Base-by-base conservation (phyloP, 2,329 filamentous ascomycete species). In the Aspergillus pseudoterreus region DNA sequence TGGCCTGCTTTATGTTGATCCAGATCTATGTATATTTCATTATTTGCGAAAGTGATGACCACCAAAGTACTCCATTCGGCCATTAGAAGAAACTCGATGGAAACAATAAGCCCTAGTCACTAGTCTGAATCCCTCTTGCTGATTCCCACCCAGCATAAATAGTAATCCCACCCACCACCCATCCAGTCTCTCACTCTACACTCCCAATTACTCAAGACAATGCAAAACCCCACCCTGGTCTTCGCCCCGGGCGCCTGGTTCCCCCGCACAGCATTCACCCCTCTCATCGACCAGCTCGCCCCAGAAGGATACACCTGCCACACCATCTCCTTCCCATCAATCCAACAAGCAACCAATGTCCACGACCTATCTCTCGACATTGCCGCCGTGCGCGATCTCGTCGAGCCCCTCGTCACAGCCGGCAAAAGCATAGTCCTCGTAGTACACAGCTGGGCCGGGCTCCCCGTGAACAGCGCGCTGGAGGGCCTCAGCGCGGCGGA, bases 381-480 rank as follows among this genome's bases (percentile, higher is more conserved):
- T 10, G 49, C 63, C 0, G 66, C 69, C 22, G 61, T 74, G 14
- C 60, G 64, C 2, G 53, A 59, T 1, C 51, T 72, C 0, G 55
- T 73, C 9, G 60, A 63, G n/a, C 51, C 59, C 0, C 71, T 64
- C 10, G 58, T 56, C 4, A 51, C 62, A 1, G 57, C 62, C 1
- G 70, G 71, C 0, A 54, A 57, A 15, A 61, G 69, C 6, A 58
- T 71, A 6, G 53, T 70, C 14, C 42, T 71, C 4, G 47, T 71
- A 5, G 56, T 60, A 22, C 69, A 71, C 58, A 71, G 69, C 52
- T 72, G 70, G 65, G 62, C 68, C 4, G 67, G 68, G 2, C 49
- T 72, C 9, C 69, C 69, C 0, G 69, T 70, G 14, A 71, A 61
- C 55, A 68, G 68, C 51, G 63, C 65, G 2, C 52, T 70, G 1